Evolutionary conservation across 1,139 yeast species (phyloP).

Genomic region (Wickerhamomyces sp.): DNA sequence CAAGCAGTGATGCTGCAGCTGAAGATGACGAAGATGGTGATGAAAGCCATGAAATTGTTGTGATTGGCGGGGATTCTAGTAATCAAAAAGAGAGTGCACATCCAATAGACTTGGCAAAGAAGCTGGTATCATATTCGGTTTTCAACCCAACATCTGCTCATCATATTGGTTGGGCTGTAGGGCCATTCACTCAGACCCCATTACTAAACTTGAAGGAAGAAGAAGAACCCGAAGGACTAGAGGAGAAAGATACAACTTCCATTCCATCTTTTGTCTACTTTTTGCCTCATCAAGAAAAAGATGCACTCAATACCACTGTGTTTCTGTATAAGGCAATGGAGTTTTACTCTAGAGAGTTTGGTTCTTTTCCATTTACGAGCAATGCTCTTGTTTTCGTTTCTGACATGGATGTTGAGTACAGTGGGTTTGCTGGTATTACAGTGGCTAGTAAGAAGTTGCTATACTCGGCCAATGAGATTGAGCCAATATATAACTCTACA

Average conservation of each 20-base stretch:
- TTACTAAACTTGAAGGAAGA: constrained; percentile 31
- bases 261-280: constrained; percentile 30
- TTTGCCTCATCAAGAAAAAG: constrained; percentile 20
- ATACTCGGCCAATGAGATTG: constrained; percentile 75
- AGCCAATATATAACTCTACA: constrained; percentile 71
- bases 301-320: constrained; percentile 68
- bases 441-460: constrained; percentile 58
- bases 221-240: constrained; percentile 37
- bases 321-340: constrained; percentile 77
- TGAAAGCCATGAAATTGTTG: constrained; percentile 48
- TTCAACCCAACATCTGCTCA: constrained; percentile 89
- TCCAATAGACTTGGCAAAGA: constrained; percentile 63
- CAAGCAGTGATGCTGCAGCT: constrained; percentile 21
- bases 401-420: constrained; percentile 46
- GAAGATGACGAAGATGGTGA: constrained; percentile 39
- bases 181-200: constrained; percentile 66
- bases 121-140: constrained; percentile 72
- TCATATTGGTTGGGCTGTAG: constrained; percentile 95
- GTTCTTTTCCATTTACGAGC: constrained; percentile 87
- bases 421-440: constrained; percentile 76
- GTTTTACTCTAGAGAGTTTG: constrained; percentile 80
- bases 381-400: constrained; percentile 74
- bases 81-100: constrained; percentile 49
- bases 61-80: constrained; percentile 71
- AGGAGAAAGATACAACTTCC: constrained; percentile 29